Conservation (phyloP, 108 stramenopile species). For the Fragilaria radians region DNA sequence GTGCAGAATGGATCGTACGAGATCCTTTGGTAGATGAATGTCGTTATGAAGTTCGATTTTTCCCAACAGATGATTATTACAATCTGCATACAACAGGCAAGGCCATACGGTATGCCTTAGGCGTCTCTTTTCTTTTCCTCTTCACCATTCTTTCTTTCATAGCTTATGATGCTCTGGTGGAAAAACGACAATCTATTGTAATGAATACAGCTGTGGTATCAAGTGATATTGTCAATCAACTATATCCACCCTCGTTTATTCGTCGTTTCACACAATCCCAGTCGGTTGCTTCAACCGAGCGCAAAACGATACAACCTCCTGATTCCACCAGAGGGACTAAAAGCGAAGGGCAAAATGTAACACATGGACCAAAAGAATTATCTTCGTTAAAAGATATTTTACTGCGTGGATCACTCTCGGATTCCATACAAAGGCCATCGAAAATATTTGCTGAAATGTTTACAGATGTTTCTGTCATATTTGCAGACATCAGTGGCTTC, state of each 20-base stretch:
- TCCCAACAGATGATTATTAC: conserved; percentile 33
- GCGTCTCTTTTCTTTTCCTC: conserved; percentile 39
- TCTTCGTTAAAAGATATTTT: neutral
- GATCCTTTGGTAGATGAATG: too few relatives aligned
- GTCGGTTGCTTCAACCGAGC: neutral
- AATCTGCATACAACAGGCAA: conserved; percentile 29
- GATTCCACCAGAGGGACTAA: neutral
- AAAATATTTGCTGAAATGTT: conserved; percentile 12
- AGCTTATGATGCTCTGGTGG: conserved; percentile 37
- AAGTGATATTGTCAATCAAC: conserved; percentile 6
- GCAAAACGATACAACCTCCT: neutral
- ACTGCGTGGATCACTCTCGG: neutral
- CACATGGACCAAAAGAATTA: neutral
- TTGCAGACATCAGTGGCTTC: conserved; percentile 51
- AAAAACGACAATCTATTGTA: conserved; percentile 11
- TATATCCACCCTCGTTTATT: conserved; percentile 15
- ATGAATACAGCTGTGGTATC: conserved; percentile 6
- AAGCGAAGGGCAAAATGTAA: neutral
- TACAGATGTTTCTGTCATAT: conserved; percentile 6
- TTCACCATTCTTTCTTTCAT: conserved; percentile 42
- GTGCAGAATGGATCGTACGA: too few relatives aligned
- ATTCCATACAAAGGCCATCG: neutral
- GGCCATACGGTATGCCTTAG: conserved; percentile 24
- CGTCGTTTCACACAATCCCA: conserved; percentile 12
- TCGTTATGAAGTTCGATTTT: conserved; percentile 30